Conservation (phyloP, 345 rosid species). For the Populus deltoides region DNA sequence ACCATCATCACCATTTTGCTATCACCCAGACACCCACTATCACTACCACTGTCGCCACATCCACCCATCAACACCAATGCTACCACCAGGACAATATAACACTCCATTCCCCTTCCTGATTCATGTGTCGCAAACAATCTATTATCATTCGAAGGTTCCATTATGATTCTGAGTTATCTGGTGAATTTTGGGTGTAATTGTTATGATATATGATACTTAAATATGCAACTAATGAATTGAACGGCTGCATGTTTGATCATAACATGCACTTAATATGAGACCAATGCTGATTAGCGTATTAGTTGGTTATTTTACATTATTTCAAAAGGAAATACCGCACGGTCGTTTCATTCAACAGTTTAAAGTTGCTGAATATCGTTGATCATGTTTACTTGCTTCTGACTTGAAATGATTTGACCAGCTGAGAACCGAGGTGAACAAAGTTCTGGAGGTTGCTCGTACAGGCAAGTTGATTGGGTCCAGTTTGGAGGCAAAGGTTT, state of each 20-base stretch:
- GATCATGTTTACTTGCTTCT: slow-evolving; percentile 9
- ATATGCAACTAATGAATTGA: too few species aligned
- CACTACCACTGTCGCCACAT: not conserved
- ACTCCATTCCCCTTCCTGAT: not conserved
- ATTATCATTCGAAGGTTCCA: not conserved
- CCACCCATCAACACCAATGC: not conserved
- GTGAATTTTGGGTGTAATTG: not conserved
- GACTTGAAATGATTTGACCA: slow-evolving; percentile 28
- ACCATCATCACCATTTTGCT: not conserved
- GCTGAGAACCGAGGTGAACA: slow-evolving; percentile 95
- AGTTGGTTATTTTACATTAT: not conserved
- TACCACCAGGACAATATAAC: not conserved
- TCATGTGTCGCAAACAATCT: not conserved
- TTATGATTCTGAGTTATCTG: not conserved
- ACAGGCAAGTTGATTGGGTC: slow-evolving; percentile 80
- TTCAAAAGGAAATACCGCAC: not conserved
- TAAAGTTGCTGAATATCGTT: not conserved
- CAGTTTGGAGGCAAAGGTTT: slow-evolving; percentile 90
- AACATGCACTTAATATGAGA: too few species aligned
- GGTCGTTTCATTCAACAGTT: not conserved
- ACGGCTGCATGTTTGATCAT: too few species aligned
- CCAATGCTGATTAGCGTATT: too few species aligned
- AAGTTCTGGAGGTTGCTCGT: slow-evolving; percentile 85
- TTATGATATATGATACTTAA: too few species aligned
- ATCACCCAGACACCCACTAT: not conserved